phyloP scores from a whole-genome alignment of 1,139 yeast species.

The Debaryomyces singareniensis region DNA sequence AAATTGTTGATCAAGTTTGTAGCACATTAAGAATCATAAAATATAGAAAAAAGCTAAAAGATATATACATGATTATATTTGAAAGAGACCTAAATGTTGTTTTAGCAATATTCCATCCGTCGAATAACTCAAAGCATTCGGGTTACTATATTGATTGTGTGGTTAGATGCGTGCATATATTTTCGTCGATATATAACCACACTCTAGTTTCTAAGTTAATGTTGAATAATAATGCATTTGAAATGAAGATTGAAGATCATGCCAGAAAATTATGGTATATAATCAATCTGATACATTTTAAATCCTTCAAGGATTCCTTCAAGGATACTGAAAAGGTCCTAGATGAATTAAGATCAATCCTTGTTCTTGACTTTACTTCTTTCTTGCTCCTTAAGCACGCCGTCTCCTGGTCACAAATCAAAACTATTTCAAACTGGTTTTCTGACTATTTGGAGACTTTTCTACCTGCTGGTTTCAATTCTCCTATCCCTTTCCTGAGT shows the following conservation, averaged over 20 bases:
- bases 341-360: constrained; percentile 23
- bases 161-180: constrained; percentile 19
- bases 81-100: constrained; percentile 8
- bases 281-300: constrained; percentile 10
- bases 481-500: constrained; percentile 4
- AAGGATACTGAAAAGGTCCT: constrained; percentile 4
- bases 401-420: constrained; percentile 22
- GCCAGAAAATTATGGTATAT: constrained; percentile 32
- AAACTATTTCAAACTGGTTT: constrained; percentile 26
- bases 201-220: constrained; percentile 28
- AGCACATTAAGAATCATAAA: constrained; percentile 23
- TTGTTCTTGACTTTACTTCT: constrained; percentile 25
- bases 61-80: constrained; percentile 10
- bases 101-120: not conserved
- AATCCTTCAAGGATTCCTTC: too few species aligned
- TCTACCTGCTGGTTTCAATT: constrained; percentile 4
- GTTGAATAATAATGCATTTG: constrained; percentile 15
- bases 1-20: constrained; percentile 24
- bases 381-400: constrained; percentile 21
- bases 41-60: constrained; percentile 15
- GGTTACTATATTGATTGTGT: not conserved
- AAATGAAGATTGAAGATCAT: constrained; percentile 25
- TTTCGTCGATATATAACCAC: constrained; percentile 30
- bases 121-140: not conserved
- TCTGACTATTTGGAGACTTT: constrained; percentile 15